Conservation (phyloP, 2,329 filamentous ascomycete genomes). For the Incumbomyces lentus region DNA sequence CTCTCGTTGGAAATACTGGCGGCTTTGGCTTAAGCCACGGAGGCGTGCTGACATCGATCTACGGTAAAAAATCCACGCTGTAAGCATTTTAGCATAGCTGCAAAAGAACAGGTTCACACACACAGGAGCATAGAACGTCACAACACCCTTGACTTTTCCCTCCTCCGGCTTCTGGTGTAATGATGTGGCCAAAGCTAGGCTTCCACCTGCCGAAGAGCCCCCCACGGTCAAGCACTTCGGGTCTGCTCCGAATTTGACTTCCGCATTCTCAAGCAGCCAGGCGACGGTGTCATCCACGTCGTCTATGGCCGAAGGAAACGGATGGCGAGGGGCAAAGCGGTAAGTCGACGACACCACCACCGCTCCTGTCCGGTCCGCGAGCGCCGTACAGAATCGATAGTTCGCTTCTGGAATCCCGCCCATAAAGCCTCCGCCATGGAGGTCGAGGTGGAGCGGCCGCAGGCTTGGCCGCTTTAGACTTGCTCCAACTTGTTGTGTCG, state of each 20-base stretch:
- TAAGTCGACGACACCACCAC: slow-evolving; percentile 20
- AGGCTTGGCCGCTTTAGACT: neutral
- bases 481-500: neutral
- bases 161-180: slow-evolving; percentile 21
- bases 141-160: slow-evolving; percentile 27
- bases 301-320: slow-evolving; percentile 34
- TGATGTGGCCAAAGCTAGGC: slow-evolving; percentile 31
- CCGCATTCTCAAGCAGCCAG: slow-evolving; percentile 31
- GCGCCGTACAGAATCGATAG: neutral
- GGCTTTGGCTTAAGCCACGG: slow-evolving; percentile 34
- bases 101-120: slow-evolving; percentile 1
- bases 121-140: slow-evolving; percentile 32
- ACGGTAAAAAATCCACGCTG: neutral
- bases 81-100: neutral
- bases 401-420: slow-evolving; percentile 10
- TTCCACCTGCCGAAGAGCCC: slow-evolving; percentile 37
- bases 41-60: slow-evolving; percentile 30
- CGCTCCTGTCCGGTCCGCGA: slow-evolving; percentile 1
- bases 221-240: slow-evolving; percentile 32
- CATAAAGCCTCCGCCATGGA: slow-evolving; percentile 14
- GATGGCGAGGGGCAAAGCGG: slow-evolving; percentile 36
- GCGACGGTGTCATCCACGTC: slow-evolving; percentile 38
- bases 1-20: slow-evolving; percentile 25
- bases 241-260: slow-evolving; percentile 29
- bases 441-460: slow-evolving; percentile 13